Percentiles rank a stretch among this genome's conserved stretches.
Evolutionary conservation across 805 yeast genomes (phyloP).

Genomic region (Tetrapisispora nanseiensis): DNA sequence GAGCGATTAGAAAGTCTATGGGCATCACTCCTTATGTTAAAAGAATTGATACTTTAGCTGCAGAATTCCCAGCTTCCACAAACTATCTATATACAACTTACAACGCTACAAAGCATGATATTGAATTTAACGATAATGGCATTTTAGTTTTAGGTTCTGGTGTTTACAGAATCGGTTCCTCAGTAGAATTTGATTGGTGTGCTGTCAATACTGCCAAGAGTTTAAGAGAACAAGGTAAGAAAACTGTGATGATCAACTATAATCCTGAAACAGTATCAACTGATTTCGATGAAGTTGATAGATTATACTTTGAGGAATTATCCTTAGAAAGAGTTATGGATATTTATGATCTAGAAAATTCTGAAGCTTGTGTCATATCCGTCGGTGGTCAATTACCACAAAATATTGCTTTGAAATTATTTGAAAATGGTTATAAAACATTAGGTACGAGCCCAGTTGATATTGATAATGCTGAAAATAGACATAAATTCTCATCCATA

Average conservation of each 20-base stretch:
- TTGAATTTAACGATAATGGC: constrained; percentile 80
- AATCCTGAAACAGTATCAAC: constrained; percentile 98
- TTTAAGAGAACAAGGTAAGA: constrained; percentile 74
- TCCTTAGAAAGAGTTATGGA: constrained; percentile 95
- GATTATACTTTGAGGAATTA: constrained; percentile 91
- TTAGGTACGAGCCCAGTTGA: constrained; percentile 92
- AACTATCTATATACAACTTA: constrained; percentile 92
- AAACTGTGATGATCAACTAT: constrained; percentile 92
- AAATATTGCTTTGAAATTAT: constrained; percentile 83
- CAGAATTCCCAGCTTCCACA: constrained; percentile 95
- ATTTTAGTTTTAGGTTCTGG: constrained; percentile 97
- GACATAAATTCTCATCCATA: constrained; percentile 93
- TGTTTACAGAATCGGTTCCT: constrained; percentile 96
- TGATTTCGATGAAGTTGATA: constrained; percentile 95
- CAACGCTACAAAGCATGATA: constrained; percentile 80
- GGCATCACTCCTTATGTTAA: constrained; percentile 92
- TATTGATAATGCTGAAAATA: constrained; percentile 95
- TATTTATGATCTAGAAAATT: constrained; percentile 83
- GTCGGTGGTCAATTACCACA: constrained; percentile 98
- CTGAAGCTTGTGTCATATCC: constrained; percentile 87
- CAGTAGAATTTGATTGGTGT: constrained; percentile 99
- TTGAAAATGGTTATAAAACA: constrained; percentile 72
- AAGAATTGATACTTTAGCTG: constrained; percentile 97
- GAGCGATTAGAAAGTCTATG: constrained; percentile 68
- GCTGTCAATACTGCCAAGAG: constrained; percentile 96